Percentiles rank a stretch among this genome's conserved stretches.
Conservation (phyloP, 208 protist species). For the Leishmania martiniquensis region DNA sequence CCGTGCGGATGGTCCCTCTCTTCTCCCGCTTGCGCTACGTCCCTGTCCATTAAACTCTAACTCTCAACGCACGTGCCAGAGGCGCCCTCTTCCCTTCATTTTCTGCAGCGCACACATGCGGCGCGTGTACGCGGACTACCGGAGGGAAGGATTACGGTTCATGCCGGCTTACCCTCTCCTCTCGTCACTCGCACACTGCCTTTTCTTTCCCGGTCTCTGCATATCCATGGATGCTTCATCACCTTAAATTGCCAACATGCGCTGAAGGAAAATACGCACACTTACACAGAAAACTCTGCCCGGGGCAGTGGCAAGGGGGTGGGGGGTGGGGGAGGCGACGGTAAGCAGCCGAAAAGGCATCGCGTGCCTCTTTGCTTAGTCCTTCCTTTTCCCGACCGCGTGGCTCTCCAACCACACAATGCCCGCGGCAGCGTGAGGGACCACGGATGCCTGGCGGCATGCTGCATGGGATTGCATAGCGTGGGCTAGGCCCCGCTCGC, state of each 20-base stretch:
- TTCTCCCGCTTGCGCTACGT: background rate
- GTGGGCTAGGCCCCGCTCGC: background rate
- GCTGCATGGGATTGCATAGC: background rate
- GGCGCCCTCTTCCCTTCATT: background rate
- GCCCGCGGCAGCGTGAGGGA: background rate
- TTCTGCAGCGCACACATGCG: conserved; percentile 1
- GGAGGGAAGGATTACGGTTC: background rate
- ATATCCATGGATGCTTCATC: background rate
- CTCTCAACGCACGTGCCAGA: background rate
- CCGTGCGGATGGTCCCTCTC: background rate
- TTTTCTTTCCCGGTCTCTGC: background rate
- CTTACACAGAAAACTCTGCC: background rate
- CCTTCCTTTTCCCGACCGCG: background rate
- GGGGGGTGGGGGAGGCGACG: background rate
- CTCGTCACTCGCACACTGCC: background rate
- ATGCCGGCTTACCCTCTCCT: background rate
- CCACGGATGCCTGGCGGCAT: background rate
- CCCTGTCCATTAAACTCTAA: background rate
- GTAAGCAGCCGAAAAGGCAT: background rate
- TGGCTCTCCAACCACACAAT: background rate
- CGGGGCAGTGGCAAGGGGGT: background rate
- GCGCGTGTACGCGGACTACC: background rate
- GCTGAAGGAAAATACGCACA: background rate
- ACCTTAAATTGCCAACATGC: background rate
- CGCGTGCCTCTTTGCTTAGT: background rate